These are phyloP conservation scores for Bolboschoenus planiculmis DNA, from an alignment of 176 grass and related monocot species.

Conservation along the genomic window DNA sequence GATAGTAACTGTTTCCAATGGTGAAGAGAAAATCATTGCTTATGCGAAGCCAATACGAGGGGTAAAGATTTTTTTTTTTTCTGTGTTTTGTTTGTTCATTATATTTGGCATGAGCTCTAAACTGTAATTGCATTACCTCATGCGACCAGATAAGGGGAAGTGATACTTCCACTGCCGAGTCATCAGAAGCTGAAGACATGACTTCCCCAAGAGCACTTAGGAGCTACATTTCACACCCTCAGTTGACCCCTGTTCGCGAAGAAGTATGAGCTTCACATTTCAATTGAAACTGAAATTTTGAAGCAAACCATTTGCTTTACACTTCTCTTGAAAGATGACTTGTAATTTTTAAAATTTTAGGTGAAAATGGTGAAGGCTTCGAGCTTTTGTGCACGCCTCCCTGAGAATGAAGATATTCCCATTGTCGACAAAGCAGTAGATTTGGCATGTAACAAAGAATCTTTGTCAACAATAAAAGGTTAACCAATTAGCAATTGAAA, in stretches of 20 bases:
- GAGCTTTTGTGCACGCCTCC: constrained; percentile 70
- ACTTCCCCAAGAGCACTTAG: constrained; percentile 59
- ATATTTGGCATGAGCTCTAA: background rate
- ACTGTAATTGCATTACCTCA: constrained; percentile 22
- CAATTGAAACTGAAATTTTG: background rate
- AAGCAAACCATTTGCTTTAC: background rate
- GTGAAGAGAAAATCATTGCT: constrained; percentile 68
- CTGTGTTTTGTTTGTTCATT: constrained; percentile 9
- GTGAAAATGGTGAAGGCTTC: constrained; percentile 68
- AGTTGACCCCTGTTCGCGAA: constrained; percentile 86
- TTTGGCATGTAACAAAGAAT: constrained; percentile 67
- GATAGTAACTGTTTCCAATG: constrained; percentile 77
- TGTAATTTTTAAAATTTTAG: constrained; percentile 29
- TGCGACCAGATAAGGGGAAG: constrained; percentile 52
- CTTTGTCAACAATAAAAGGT: constrained; percentile 41
- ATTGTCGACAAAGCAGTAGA: constrained; percentile 90
- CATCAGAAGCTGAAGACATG: constrained; percentile 87
- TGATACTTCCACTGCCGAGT: constrained; percentile 89
- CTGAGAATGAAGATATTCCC: constrained; percentile 65
- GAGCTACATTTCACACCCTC: constrained; percentile 59
- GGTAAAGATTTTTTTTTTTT: constrained; percentile 23
- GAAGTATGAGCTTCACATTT: constrained; percentile 46
- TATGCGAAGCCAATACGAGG: constrained; percentile 53
- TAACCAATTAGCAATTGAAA: background rate
- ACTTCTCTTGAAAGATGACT: background rate